phyloP scores from a whole-genome alignment of 1,139 yeast species.

The Sugiyamaella pinicola region DNA sequence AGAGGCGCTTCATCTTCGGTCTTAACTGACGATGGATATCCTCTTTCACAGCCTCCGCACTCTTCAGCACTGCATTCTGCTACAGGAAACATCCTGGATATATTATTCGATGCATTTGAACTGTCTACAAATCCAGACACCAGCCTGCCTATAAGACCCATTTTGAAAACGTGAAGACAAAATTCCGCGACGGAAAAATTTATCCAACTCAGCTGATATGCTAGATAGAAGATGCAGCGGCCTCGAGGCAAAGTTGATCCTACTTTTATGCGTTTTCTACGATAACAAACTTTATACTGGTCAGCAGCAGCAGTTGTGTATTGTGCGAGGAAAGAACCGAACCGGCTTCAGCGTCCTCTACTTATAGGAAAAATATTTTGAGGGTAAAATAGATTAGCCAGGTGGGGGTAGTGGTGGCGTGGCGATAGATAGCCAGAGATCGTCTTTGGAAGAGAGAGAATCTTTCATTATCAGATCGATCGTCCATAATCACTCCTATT shows the following conservation, averaged over 20 bases:
- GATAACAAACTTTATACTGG: too few relatives aligned
- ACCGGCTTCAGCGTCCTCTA: too few relatives aligned
- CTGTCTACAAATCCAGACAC: constrained; percentile 8
- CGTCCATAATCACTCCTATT: neutral
- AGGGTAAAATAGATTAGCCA: neutral
- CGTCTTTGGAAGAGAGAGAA: neutral
- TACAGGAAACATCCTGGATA: constrained; percentile 26
- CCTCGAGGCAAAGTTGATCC: too few relatives aligned
- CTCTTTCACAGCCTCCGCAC: constrained; percentile 33
- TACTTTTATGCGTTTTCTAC: too few relatives aligned
- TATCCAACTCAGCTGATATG: too few relatives aligned
- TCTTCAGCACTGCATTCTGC: constrained; percentile 37
- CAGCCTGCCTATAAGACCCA: constrained; percentile 23
- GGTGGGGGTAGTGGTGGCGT: neutral
- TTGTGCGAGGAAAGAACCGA: too few relatives aligned
- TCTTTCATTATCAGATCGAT: constrained; percentile 8
- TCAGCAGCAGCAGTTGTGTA: too few relatives aligned
- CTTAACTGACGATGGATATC: constrained; percentile 60
- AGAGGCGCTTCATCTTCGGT: constrained; percentile 57
- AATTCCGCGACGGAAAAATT: too few relatives aligned
- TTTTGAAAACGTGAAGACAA: neutral
- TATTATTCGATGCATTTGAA: constrained; percentile 18
- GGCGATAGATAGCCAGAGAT: neutral
- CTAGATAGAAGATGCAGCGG: too few relatives aligned
- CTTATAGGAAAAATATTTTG: neutral